These are phyloP conservation scores for Vitis labrusca DNA, from an alignment of 164 flowering plant genomes.

Conservation along the genomic window DNA sequence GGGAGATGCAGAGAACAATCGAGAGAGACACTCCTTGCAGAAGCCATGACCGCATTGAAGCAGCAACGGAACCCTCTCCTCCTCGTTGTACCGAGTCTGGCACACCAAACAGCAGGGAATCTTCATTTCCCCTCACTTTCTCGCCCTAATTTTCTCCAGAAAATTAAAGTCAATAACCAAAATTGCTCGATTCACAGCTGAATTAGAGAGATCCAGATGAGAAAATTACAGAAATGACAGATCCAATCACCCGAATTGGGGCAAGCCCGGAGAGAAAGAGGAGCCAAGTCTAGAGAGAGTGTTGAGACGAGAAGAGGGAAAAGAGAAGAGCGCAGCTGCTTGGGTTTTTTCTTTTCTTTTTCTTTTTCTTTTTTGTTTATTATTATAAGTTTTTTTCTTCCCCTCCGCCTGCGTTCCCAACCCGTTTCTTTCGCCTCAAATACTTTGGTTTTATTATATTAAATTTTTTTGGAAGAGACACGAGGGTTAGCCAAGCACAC, in stretches of 20 bases:
- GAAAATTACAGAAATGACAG: neutral
- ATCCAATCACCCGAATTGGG: too few relatives aligned
- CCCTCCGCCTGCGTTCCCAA: too few relatives aligned
- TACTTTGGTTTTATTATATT: too few relatives aligned
- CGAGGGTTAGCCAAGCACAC: too few relatives aligned
- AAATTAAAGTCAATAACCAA: too few relatives aligned
- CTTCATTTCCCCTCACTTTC: constrained; percentile 44
- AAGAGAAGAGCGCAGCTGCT: too few relatives aligned
- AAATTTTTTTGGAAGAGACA: too few relatives aligned
- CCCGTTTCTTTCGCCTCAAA: too few relatives aligned
- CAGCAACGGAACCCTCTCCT: constrained; percentile 74
- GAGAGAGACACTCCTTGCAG: constrained; percentile 82
- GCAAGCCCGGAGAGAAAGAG: neutral
- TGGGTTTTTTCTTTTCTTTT: too few relatives aligned
- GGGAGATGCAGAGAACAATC: constrained; percentile 67
- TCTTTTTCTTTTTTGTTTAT: too few relatives aligned
- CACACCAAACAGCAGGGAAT: constrained; percentile 90
- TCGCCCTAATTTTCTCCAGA: neutral
- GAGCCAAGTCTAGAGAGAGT: neutral
- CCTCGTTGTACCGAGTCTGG: constrained; percentile 86
- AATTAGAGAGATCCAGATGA: neutral
- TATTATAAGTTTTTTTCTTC: too few relatives aligned
- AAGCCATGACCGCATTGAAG: constrained; percentile 99
- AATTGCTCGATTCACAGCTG: too few relatives aligned
- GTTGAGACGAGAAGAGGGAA: neutral